Conservation (phyloP, 2,329 filamentous ascomycete species). For the Stachybotrys echinatus region DNA sequence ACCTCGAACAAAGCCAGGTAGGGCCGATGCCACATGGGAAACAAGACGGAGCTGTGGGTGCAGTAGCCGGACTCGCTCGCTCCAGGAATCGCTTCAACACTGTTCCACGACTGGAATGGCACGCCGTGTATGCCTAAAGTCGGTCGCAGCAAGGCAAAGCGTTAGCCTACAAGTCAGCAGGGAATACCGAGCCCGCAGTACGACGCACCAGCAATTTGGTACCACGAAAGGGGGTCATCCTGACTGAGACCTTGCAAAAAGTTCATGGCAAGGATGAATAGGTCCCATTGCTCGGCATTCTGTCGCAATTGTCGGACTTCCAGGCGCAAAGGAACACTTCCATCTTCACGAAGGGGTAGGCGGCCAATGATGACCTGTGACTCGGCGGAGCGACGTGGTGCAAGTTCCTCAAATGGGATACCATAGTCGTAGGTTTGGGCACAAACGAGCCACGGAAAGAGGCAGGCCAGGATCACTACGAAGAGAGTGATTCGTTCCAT, state of each 20-base stretch:
- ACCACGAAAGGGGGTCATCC: conserved; percentile 63
- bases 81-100: conserved; percentile 42
- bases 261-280: conserved; percentile 71
- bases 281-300: conserved; percentile 64
- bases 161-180: conserved; percentile 4
- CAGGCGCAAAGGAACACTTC: conserved; percentile 42
- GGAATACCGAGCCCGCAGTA: background rate
- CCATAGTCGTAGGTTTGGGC: conserved; percentile 45
- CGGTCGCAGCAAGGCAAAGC: background rate
- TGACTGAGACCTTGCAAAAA: conserved; percentile 66
- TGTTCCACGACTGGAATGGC: conserved; percentile 54
- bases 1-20: conserved; percentile 63
- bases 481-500: background rate
- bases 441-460: background rate
- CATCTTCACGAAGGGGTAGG: conserved; percentile 32
- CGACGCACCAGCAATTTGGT: conserved; percentile 65
- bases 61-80: conserved; percentile 65
- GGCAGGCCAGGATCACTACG: no score
- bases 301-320: conserved; percentile 64
- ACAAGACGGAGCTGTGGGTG: conserved; percentile 68
- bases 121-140: conserved; percentile 71
- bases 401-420: conserved; percentile 32
- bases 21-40: conserved; percentile 79
- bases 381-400: conserved; percentile 32
- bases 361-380: conserved; percentile 36